Evolutionary conservation across 768 basidiomycete genomes (phyloP).

Genomic region (Tricholoma flavovirens): DNA sequence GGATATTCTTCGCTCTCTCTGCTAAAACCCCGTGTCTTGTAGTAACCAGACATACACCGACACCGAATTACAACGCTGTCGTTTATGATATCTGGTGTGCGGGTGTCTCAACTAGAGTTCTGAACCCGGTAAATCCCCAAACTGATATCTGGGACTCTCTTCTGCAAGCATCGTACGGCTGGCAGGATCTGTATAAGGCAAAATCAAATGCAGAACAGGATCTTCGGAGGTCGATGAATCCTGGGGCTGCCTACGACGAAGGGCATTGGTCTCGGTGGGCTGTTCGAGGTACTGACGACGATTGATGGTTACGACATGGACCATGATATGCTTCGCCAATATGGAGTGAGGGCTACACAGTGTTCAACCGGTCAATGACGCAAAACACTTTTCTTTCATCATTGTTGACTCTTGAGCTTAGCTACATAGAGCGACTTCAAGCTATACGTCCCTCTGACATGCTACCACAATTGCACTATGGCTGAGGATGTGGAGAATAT

Average conservation of each 20-base stretch:
- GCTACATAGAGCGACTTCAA: no score
- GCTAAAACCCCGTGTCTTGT: neutral
- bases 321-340: no score
- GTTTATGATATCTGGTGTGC: constrained; percentile 1
- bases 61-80: neutral
- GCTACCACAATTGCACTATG: no score
- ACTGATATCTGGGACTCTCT: neutral
- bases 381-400: no score
- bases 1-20: constrained; percentile 21
- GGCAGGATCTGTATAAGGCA: neutral
- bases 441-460: no score
- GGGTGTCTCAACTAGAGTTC: neutral
- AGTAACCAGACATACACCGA: neutral
- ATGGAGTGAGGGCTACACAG: no score
- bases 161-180: neutral
- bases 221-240: neutral
- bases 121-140: neutral
- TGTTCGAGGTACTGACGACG: neutral
- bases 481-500: no score
- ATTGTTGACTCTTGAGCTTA: no score
- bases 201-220: neutral
- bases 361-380: no score
- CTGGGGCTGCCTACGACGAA: neutral
- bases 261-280: neutral
- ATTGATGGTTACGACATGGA: no score